Evolutionary conservation across 2,329 filamentous ascomycete genomes (phyloP), one percentile per base, ranked within the genome.

Genomic region (Monosporascus ibericus): DNA sequence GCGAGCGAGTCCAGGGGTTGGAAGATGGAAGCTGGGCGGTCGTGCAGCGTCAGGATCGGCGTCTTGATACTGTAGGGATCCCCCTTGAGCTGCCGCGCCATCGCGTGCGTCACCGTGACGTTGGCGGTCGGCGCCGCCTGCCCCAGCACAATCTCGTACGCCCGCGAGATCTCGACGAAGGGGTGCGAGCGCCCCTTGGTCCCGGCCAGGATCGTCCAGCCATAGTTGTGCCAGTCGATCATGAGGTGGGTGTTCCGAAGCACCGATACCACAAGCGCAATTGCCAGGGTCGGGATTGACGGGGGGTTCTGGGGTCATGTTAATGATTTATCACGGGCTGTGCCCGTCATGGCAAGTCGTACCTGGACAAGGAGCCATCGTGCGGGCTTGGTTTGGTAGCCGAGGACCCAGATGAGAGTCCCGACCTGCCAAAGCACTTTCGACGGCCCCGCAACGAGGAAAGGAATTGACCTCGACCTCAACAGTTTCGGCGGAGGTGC

Each of bases 201-300:
- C 47, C 80, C 76, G 5, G 80, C 88, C 3, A 99, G 82, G 61
- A 99, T 95, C 8, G 90, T 92, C 78, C 92, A 96, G 60, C 92
- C 94, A 70, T 96, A 97, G 71, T 99, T 99, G 75, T 99, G 94
- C 94, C 94, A 99, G 74, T 99, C 94, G 51, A 97, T 88, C 55
- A 97, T 78, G 4, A 99, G 79, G 52, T 82, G 82, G 39, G 89
- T 95, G 60, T 89, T 86, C 48, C 94, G 86, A 48, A 95, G 69
- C 60, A 85, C 81, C 63, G 88, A 89, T 47, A 90, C 77, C 3
- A 92, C 56, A 22, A 85, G 77, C 17, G 90, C 87, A 38, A 96
- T 75, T 49, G 86, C 81, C 22, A 99, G 81, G 0, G 91, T 95
- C 0, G 94, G 94, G 54, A 97, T 96, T 0, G 92, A 94, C 1